Evolutionary conservation across 306 rosid species (phyloP).

Genomic region (Citrullus mucosospermus): DNA sequence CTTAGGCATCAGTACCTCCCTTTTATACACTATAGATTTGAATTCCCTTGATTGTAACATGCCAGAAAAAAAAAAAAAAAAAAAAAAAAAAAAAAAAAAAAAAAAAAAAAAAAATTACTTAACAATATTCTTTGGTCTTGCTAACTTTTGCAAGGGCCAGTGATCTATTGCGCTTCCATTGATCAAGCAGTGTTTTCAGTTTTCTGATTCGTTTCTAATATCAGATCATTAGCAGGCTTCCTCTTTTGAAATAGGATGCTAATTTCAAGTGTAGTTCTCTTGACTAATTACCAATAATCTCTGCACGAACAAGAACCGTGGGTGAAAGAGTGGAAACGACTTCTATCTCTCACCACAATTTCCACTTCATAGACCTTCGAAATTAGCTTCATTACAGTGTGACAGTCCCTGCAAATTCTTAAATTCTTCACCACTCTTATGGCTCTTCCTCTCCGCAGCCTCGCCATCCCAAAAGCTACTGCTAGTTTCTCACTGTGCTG

Average conservation of each 20-base stretch:
- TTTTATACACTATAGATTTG: neutral
- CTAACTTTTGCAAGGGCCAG: neutral
- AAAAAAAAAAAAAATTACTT: neutral
- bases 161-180: neutral
- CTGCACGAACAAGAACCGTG: conserved; percentile 63
- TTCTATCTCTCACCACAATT: conserved; percentile 66
- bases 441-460: conserved; percentile 33
- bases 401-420: conserved; percentile 72
- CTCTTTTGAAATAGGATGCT: neutral
- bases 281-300: conserved; percentile 54
- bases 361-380: conserved; percentile 57
- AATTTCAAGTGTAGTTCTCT: neutral
- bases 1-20: neutral
- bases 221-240: neutral
- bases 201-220: neutral
- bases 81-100: neutral
- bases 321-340: conserved; percentile 70
- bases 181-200: neutral
- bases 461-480: conserved; percentile 66
- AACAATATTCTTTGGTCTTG: neutral
- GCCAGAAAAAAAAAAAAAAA: neutral
- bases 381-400: conserved; percentile 66
- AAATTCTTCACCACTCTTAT: conserved; percentile 73
- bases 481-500: conserved; percentile 87
- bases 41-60: neutral